Evolutionary conservation across 257 asterid genomes (phyloP).

Genomic region (Phtheirospermum japonicum): DNA sequence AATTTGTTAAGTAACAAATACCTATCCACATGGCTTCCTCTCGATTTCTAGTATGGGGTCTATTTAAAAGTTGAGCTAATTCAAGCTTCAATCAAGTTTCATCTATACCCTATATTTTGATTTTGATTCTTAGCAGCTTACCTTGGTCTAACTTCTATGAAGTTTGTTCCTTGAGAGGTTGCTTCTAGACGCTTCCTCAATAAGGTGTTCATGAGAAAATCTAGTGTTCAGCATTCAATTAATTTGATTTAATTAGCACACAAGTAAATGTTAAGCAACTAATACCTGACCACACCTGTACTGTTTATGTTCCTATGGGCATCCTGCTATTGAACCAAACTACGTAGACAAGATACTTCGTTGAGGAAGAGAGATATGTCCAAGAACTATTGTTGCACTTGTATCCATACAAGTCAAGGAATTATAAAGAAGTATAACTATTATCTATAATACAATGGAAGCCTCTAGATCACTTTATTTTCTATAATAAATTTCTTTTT

Average conservation of each 20-base stretch:
- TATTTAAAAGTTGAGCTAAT: not conserved
- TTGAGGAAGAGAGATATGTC: constrained; percentile 5
- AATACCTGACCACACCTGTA: not conserved
- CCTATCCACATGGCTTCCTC: not conserved
- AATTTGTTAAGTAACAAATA: not conserved
- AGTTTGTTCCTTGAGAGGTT: constrained; percentile 2
- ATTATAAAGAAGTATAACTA: not conserved
- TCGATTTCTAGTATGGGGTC: not conserved
- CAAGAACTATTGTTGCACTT: not conserved
- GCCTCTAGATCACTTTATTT: too few relatives aligned
- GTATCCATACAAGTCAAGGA: not conserved
- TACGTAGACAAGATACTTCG: not conserved
- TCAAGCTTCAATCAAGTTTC: not conserved
- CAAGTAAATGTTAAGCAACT: not conserved
- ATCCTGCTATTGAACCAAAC: not conserved
- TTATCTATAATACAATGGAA: not conserved
- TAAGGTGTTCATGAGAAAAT: not conserved
- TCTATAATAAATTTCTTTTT: too few relatives aligned
- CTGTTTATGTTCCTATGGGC: not conserved
- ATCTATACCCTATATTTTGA: not conserved
- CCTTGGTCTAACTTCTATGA: not conserved
- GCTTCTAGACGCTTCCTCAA: not conserved
- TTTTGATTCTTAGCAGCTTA: not conserved
- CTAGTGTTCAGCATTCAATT: not conserved
- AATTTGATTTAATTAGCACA: not conserved